phyloP scores from a whole-genome alignment of 306 rosid species.

The Gleditsia sinensis region DNA sequence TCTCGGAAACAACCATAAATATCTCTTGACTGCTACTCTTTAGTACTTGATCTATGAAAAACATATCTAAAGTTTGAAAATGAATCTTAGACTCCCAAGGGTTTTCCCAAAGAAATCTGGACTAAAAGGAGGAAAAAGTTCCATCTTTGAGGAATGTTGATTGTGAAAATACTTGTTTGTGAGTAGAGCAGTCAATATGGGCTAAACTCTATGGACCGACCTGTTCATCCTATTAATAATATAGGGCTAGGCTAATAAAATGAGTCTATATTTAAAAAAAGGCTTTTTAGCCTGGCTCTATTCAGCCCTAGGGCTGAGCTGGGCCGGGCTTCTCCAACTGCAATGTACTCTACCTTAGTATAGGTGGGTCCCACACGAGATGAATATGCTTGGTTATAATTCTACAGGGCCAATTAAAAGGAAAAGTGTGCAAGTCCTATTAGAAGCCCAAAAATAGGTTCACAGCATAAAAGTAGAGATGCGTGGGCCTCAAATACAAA shows the following conservation, averaged over 20 bases:
- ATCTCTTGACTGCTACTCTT: neutral
- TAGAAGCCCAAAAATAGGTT: no score
- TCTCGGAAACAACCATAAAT: no score
- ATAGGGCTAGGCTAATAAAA: no score
- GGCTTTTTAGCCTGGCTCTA: no score
- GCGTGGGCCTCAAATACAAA: no score
- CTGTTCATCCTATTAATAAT: no score
- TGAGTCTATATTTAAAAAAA: no score
- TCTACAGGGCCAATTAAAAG: neutral
- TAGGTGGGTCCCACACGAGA: neutral
- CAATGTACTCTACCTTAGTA: neutral
- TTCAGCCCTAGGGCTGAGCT: no score
- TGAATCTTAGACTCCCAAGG: constrained; percentile 18
- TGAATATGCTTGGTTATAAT: neutral
- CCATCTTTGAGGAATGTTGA: neutral
- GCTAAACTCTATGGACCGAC: no score
- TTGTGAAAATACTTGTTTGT: neutral
- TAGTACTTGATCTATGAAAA: neutral
- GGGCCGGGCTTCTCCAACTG: neutral
- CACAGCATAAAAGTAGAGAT: no score
- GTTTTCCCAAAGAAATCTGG: neutral
- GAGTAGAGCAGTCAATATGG: no score
- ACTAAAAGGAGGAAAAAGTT: neutral
- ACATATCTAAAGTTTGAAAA: constrained; percentile 13
- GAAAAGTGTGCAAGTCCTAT: neutral